phyloP scores from a whole-genome alignment of 2,329 filamentous ascomycete species.

The Beauveria sp. region DNA sequence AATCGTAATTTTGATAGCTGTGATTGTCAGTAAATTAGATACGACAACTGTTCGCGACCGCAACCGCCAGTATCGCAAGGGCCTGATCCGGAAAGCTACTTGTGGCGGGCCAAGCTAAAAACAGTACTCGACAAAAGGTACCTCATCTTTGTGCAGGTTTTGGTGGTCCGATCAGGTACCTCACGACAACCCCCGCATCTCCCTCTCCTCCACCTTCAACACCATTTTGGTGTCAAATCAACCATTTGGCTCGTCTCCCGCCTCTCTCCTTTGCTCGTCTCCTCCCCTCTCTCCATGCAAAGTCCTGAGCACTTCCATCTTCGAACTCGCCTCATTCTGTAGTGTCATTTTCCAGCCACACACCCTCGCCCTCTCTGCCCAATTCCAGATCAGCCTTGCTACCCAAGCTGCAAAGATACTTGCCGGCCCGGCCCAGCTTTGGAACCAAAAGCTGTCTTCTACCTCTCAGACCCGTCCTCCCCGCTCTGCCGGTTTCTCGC shows the following conservation, averaged over 20 bases:
- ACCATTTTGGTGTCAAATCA: background rate
- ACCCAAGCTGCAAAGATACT: background rate
- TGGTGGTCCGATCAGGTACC: background rate
- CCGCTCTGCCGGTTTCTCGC: constrained; percentile 6
- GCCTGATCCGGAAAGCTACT: constrained; percentile 1
- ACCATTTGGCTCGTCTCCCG: background rate
- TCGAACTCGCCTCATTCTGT: background rate
- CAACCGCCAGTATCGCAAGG: constrained; percentile 2
- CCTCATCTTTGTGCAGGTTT: background rate
- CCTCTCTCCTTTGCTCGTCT: background rate
- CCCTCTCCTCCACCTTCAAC: constrained; percentile 1
- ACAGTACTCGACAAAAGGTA: background rate
- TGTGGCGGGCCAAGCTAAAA: background rate
- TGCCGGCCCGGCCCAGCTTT: background rate
- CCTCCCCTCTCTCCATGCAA: background rate
- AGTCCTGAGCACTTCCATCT: background rate
- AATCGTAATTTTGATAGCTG: no score
- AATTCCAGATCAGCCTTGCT: constrained; percentile 1
- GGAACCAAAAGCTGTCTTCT: background rate
- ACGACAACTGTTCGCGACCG: background rate
- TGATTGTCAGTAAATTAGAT: background rate
- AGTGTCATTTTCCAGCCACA: background rate
- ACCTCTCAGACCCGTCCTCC: background rate
- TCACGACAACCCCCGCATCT: constrained; percentile 4
- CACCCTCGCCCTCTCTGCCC: background rate